Percentiles rank a stretch among this genome's conserved stretches.
Conservation (phyloP, 208 protist species). For the Leishmania arabica region DNA sequence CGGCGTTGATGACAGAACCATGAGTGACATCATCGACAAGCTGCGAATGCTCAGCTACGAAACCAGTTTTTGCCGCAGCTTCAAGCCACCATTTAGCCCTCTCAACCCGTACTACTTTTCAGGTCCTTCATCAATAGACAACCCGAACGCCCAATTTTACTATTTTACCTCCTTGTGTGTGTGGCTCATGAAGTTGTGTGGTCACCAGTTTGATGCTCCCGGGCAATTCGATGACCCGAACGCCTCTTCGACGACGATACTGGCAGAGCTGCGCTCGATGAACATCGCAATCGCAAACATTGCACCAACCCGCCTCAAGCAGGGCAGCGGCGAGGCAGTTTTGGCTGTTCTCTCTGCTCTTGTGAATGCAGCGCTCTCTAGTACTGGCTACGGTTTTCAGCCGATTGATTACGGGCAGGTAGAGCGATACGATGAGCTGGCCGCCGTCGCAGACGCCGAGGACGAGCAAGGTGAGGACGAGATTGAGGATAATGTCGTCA, state of each 20-base stretch:
- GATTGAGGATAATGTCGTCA: slow-evolving; percentile 85
- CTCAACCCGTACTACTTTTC: slow-evolving; percentile 82
- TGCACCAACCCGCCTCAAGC: slow-evolving; percentile 82
- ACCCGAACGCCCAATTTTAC: slow-evolving; percentile 89
- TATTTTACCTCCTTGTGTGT: slow-evolving; percentile 90
- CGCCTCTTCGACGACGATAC: slow-evolving; percentile 81
- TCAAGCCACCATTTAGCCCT: slow-evolving; percentile 86
- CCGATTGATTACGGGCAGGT: slow-evolving; percentile 78
- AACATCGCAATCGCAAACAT: slow-evolving; percentile 73
- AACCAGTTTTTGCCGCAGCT: slow-evolving; percentile 67
- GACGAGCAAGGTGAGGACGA: slow-evolving; percentile 57
- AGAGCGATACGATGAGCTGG: slow-evolving; percentile 82
- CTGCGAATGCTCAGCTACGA: slow-evolving; percentile 83
- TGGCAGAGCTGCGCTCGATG: slow-evolving; percentile 79
- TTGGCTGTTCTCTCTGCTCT: slow-evolving; percentile 70
- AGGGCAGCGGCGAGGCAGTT: slow-evolving; percentile 85
- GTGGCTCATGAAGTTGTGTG: slow-evolving; percentile 87
- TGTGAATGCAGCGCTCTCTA: slow-evolving; percentile 71
- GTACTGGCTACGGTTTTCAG: slow-evolving; percentile 59
- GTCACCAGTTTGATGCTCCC: slow-evolving; percentile 67
- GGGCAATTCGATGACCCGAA: slow-evolving; percentile 93
- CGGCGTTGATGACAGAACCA: slow-evolving; percentile 74
- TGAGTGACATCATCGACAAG: slow-evolving; percentile 88
- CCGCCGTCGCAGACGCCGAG: slow-evolving; percentile 69
- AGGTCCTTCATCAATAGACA: slow-evolving; percentile 77